phyloP scores from a whole-genome alignment of 1,139 yeast genomes.

The Yamadazyma dushanensis region DNA sequence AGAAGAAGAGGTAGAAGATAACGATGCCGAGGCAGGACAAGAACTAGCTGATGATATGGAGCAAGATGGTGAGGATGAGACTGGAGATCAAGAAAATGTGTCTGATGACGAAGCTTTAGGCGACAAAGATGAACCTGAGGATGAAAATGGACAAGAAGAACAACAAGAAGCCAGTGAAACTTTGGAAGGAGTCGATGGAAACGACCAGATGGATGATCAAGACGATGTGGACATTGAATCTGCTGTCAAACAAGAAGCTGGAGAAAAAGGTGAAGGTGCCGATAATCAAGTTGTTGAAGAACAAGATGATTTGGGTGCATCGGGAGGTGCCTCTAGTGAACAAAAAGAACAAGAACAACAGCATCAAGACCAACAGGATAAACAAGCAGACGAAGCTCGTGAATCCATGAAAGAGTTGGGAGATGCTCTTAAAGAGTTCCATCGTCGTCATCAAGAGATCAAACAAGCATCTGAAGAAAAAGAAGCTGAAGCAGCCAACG shows the following conservation, averaged over 20 bases:
- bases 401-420: conserved; percentile 87
- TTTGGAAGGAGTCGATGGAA: conserved; percentile 46
- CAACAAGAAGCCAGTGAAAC: conserved; percentile 28
- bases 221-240: conserved; percentile 59
- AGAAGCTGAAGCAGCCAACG: conserved; percentile 51
- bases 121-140: conserved; percentile 23
- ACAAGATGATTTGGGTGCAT: conserved; percentile 67
- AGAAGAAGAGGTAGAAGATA: conserved; percentile 32
- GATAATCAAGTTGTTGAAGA: conserved; percentile 68
- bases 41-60: conserved; percentile 19
- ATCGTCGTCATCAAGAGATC: conserved; percentile 87
- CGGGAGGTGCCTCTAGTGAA: conserved; percentile 59
- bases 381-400: conserved; percentile 69
- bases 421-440: conserved; percentile 87
- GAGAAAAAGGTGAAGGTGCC: conserved; percentile 75
- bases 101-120: conserved; percentile 24
- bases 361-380: conserved; percentile 48
- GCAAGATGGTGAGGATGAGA: conserved; percentile 21
- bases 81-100: conserved; percentile 21
- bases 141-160: conserved; percentile 26
- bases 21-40: conserved; percentile 25
- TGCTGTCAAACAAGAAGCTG: conserved; percentile 71
- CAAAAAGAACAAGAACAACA: conserved; percentile 25
- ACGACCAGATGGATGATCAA: conserved; percentile 55
- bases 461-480: conserved; percentile 52